Percentiles rank a stretch among this genome's conserved stretches.
Conservation (phyloP, 129 eudicot genomes). For the Arctium lappa region DNA sequence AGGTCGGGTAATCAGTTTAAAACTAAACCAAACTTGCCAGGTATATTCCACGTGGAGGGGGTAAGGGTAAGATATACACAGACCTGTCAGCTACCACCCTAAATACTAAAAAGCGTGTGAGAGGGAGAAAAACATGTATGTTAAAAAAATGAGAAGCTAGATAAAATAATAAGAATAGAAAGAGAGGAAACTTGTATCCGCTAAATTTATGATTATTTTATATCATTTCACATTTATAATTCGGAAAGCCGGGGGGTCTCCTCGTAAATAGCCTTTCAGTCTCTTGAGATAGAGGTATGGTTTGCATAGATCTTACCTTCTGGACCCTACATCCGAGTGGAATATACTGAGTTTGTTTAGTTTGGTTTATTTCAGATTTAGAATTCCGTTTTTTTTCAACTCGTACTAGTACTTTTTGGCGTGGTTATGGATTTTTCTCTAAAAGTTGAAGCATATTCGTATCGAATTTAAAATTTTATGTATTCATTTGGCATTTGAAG, state of each 20-base stretch:
- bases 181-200: neutral
- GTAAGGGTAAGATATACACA: neutral
- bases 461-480: too few relatives aligned
- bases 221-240: neutral
- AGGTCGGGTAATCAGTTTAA: too few relatives aligned
- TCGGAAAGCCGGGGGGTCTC: neutral
- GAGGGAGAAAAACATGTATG: neutral
- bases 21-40: too few relatives aligned
- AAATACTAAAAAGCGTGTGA: neutral
- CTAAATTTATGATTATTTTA: neutral
- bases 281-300: too few relatives aligned
- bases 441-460: neutral
- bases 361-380: neutral
- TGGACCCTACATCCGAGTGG: neutral
- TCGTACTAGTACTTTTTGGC: neutral
- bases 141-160: neutral
- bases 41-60: too few relatives aligned
- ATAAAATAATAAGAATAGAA: too few relatives aligned
- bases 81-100: neutral
- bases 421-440: neutral
- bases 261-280: neutral
- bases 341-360: neutral
- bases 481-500: neutral
- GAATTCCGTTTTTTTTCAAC: neutral
- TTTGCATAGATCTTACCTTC: neutral